Evolutionary conservation across 192 early-diverging fungal genomes (phyloP), one percentile per base, ranked within the genome.

Genomic region (Rhizophagus prolifer): DNA sequence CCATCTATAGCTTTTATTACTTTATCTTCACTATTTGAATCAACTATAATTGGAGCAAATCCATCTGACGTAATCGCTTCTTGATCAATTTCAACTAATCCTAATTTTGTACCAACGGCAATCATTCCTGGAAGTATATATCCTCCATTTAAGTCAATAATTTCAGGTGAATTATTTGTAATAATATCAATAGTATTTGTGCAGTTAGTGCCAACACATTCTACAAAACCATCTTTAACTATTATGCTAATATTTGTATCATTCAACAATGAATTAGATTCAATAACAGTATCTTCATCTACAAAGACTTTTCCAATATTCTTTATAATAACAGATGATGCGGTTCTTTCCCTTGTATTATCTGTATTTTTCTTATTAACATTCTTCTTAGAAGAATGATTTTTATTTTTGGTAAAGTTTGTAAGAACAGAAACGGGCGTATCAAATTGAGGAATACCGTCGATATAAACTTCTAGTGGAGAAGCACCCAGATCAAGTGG

Each of bases 391-490:
- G 9, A 1, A 25, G 23, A 5, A 63, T 63, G 3, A 63, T 28
- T 14, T 0, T 63, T 59, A 0, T 59, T 60, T 1, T 60, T 60
- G 12, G 61, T 60, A 23, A 25, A 60, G 8, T 23, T 60, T n/a
- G 16, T 21, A 13, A 76, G 50, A 21, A 68, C 47, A 67, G 50
- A 68, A 21, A 7, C n/a, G 0, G 46, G n/a, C 1, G 78, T 74
- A 47, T 86, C 80, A 77, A 90, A 89, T 67, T 90, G 89, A 0
- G 85, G 70, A 23, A 87, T 84, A 61, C 94, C 94, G 78, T 95
- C 94, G 58, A 91, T 82, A 76, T 86, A 92, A 12, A 95, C 93
- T 74, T 90, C 84, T 25, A 93, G 76, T 64, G 94, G 94, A 79
- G 89, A 83, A 25, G 94, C 90, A 26, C 92, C 92, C 3, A 94